Base-by-base conservation (phyloP, 2,329 filamentous ascomycete species). In the Beauveria varroae region DNA sequence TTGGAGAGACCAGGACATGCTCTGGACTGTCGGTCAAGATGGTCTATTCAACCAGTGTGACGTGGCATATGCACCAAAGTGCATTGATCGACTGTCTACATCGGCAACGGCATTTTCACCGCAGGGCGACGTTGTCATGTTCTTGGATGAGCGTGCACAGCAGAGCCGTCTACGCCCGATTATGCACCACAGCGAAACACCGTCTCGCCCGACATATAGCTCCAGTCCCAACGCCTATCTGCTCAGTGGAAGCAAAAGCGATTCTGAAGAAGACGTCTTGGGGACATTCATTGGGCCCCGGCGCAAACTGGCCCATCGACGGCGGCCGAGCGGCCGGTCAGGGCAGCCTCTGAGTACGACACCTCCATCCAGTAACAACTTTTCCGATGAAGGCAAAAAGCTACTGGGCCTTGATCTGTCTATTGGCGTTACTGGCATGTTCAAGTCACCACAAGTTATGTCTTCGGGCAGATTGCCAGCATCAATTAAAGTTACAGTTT, bases 11-110 rank as follows among this genome's bases (percentile, higher is more conserved):
- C 81, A 85, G 63, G 85, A 88, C 64, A 77, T 87, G 51, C 72
- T 89, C 1, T 89, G 86, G 86, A 86, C 85, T 1, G 86, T 81
- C 7, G 85, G 85, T 1, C 79, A 78, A 26, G 86, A 88, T 64
- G 83, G 84, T 0, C 70, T 79, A 3, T 87, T 89, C 63, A 81
- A 79, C 30, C 86, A 89, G 67, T 86, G 83, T 64, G 86, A 89
- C 68, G 77, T 88, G 22, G 82, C 84, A 0, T 88, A 83, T 72
- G 84, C 85, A 0, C 83, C 82, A 3, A 84, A 84, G 65, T 79
- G 84, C 18, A 81, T 88, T 53, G 85, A 89, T 68, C 80, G 84
- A 20, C 81, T 85, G 57, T 79, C 85, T 1, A 79, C 86, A 3
- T 87, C 85, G 0, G 81, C 79, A 34, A 78, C 87, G 70, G 76